Conservation (phyloP, 805 yeast species). For the Wickerhamomyces bisporus region DNA sequence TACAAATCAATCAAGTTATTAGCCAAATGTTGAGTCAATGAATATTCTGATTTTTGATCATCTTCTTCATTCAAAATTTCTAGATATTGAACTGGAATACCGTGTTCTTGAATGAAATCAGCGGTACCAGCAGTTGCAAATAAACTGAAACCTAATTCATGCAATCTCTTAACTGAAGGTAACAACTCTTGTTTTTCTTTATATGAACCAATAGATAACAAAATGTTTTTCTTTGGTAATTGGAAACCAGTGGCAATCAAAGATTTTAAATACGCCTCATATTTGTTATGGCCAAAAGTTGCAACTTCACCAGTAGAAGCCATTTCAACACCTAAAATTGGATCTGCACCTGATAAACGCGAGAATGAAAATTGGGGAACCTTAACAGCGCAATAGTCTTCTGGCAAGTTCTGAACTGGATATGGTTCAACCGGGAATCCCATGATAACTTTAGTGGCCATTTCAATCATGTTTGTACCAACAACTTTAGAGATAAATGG, state of each 20-base stretch:
- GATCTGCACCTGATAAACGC: conserved; percentile 95
- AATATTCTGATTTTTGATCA: conserved; percentile 86
- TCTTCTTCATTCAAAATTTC: conserved; percentile 73
- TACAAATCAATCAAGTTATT: conserved; percentile 94
- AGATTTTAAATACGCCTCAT: conserved; percentile 95
- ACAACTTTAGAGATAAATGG: conserved; percentile 97
- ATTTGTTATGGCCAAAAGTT: conserved; percentile 90
- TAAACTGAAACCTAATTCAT: conserved; percentile 80
- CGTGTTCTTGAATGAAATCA: conserved; percentile 94
- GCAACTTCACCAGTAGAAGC: conserved; percentile 99
- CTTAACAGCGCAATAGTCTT: conserved; percentile 91
- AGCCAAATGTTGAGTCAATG: conserved; percentile 93
- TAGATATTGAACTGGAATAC: conserved; percentile 88
- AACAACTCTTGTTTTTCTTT: conserved; percentile 92
- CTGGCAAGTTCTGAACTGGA: conserved; percentile 85
- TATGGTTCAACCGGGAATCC: conserved; percentile 85
- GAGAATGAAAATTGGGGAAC: conserved; percentile 98
- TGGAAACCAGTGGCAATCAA: conserved; percentile 93
- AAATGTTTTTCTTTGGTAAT: conserved; percentile 89
- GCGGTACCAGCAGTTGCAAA: conserved; percentile 99
- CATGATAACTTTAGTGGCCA: conserved; percentile 94
- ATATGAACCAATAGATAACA: conserved; percentile 92
- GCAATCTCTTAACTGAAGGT: conserved; percentile 77
- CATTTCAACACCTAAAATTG: conserved; percentile 97
- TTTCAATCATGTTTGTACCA: conserved; percentile 92